A percentile compares a stretch with the other conserved stretches of the same genome.
These are phyloP conservation scores for Lachnellula arida DNA, from an alignment of 2,329 filamentous ascomycete species.

Conservation along the genomic window DNA sequence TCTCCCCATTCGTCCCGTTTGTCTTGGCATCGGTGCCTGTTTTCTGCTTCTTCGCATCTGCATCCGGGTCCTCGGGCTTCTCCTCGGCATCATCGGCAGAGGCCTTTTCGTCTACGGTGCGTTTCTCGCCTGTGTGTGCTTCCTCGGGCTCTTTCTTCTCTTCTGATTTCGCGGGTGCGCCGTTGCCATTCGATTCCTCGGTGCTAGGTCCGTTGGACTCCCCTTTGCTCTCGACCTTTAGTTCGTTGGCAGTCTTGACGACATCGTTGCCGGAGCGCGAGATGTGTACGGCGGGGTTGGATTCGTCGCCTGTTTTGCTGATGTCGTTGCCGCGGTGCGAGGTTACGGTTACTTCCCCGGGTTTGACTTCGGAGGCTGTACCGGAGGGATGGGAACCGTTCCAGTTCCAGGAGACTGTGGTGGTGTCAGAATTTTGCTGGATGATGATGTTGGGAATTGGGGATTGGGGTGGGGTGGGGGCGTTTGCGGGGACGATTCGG, in stretches of 20 bases:
- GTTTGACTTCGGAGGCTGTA: slow-evolving; percentile 51
- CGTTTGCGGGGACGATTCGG: background rate
- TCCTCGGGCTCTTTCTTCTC: slow-evolving; percentile 31
- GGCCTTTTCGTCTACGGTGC: slow-evolving; percentile 24
- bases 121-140: slow-evolving; percentile 25
- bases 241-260: slow-evolving; percentile 57
- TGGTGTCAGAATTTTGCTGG: slow-evolving; percentile 1
- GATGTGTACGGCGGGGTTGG: slow-evolving; percentile 57
- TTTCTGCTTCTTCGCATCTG: slow-evolving; percentile 13
- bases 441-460: background rate
- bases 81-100: slow-evolving; percentile 16
- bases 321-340: slow-evolving; percentile 60
- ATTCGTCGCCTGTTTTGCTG: slow-evolving; percentile 56
- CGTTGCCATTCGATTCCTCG: slow-evolving; percentile 1
- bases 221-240: slow-evolving; percentile 48
- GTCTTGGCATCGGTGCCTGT: slow-evolving; percentile 10
- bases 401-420: slow-evolving; percentile 60
- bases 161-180: slow-evolving; percentile 9
- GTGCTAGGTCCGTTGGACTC: slow-evolving; percentile 21
- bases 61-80: slow-evolving; percentile 5
- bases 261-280: slow-evolving; percentile 58
- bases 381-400: slow-evolving; percentile 50
- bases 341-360: slow-evolving; percentile 56
- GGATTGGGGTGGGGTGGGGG: background rate
- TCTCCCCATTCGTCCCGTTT: slow-evolving; percentile 10